These are phyloP conservation scores for Blastobotrys capitulatus DNA, from an alignment of 1,139 yeast genomes.

Conservation along the genomic window DNA sequence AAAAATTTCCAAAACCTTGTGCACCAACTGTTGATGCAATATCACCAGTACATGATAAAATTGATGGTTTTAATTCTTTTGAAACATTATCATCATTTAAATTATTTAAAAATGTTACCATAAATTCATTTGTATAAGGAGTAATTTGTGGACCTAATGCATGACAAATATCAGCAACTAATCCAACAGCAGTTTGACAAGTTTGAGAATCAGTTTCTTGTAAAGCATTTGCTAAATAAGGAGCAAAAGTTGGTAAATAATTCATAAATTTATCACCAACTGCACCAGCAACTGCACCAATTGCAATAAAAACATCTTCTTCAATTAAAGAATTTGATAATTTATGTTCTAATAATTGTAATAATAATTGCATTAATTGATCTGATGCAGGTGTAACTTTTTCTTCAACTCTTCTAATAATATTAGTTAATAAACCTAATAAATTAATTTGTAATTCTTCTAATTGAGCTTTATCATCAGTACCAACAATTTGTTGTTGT, in stretches of 20 bases:
- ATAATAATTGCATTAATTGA: constrained; percentile 74
- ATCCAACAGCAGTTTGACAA: constrained; percentile 84
- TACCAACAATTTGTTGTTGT: constrained; percentile 40
- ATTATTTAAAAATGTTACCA: constrained; percentile 73
- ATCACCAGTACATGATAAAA: constrained; percentile 94
- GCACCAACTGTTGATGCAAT: constrained; percentile 83
- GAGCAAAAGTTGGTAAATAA: constrained; percentile 77
- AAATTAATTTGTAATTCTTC: constrained; percentile 89
- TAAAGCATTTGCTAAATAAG: constrained; percentile 72
- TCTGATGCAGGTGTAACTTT: constrained; percentile 70
- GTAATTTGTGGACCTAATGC: constrained; percentile 70
- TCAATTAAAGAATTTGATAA: constrained; percentile 72
- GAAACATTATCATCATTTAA: constrained; percentile 62
- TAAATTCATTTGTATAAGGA: constrained; percentile 72
- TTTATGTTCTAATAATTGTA: constrained; percentile 59
- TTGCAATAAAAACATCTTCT: constrained; percentile 89
- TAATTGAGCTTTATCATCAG: constrained; percentile 68
- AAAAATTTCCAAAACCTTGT: constrained; percentile 58
- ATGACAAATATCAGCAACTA: constrained; percentile 95
- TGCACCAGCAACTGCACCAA: constrained; percentile 84
- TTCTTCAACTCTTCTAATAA: constrained; percentile 74
- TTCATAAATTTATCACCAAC: constrained; percentile 62
- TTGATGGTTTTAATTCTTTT: constrained; percentile 79
- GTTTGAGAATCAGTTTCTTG: constrained; percentile 79
- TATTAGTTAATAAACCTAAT: constrained; percentile 77